Evolutionary conservation across 495 filamentous ascomycete species (phyloP).

Genomic region (Daldinia concentrica): DNA sequence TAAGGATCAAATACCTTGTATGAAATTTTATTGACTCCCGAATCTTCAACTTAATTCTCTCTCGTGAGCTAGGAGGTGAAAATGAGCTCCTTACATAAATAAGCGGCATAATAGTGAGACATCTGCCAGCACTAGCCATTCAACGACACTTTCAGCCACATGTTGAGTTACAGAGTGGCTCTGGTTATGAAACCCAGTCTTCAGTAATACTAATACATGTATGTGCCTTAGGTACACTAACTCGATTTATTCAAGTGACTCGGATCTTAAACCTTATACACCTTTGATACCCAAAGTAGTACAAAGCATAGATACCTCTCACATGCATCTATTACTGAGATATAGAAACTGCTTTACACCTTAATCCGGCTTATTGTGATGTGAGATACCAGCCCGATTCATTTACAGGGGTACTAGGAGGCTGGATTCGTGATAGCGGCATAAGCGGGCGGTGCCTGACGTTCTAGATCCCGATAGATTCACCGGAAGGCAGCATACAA

Average conservation of each 20-base stretch:
- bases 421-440: slow-evolving; percentile 16
- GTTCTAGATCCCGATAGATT: slow-evolving; percentile 36
- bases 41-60: background rate
- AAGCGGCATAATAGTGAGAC: background rate
- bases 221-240: background rate
- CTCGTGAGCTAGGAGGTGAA: background rate
- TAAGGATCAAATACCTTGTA: background rate
- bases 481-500: slow-evolving; percentile 6
- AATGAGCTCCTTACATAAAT: background rate
- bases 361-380: slow-evolving; percentile 1
- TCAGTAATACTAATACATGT: no score
- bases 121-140: background rate
- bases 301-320: background rate
- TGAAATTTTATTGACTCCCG: background rate
- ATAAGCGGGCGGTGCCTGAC: slow-evolving; percentile 13
- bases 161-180: background rate
- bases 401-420: slow-evolving; percentile 18
- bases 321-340: background rate
- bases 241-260: background rate
- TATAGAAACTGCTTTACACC: background rate
- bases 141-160: background rate
- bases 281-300: background rate
- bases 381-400: slow-evolving; percentile 3
- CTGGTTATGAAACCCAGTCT: no score
- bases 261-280: background rate